phyloP scores from a whole-genome alignment of 78 protist genomes.

The Mastigamoeba balamuthi region DNA sequence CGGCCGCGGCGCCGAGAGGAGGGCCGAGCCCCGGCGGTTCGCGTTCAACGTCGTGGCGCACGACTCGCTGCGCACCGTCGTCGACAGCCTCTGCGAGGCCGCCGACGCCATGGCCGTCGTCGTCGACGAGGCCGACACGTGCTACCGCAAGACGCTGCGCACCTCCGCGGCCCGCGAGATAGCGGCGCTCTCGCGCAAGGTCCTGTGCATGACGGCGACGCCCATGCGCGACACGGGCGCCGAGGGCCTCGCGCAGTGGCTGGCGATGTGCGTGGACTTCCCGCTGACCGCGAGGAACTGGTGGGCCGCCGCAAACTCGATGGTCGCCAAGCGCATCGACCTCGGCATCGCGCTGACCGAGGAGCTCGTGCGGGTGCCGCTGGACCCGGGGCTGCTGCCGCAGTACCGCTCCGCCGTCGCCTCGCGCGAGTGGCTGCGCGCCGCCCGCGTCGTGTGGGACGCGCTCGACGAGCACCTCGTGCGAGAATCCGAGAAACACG shows the following conservation, averaged over 20 bases:
- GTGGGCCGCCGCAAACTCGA: not conserved
- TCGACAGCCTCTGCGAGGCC: not conserved
- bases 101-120: not conserved
- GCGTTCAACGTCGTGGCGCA: not conserved
- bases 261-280: not conserved
- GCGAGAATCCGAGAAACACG: too few species aligned
- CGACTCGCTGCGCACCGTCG: not conserved
- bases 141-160: not conserved
- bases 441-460: not conserved
- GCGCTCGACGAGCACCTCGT: not conserved
- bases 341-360: not conserved
- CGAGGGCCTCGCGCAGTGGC: not conserved
- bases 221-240: not conserved
- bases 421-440: not conserved
- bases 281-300: not conserved
- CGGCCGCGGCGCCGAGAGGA: not conserved
- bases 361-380: not conserved
- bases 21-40: too few species aligned
- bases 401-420: not conserved
- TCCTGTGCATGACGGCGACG: not conserved
- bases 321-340: not conserved
- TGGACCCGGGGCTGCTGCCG: not conserved
- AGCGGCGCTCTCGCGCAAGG: not conserved
- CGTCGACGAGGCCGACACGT: not conserved
- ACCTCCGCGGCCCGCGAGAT: not conserved